Base-by-base conservation (phyloP, 148 eudicot genomes). In the Fagopyrum homotropicum region DNA sequence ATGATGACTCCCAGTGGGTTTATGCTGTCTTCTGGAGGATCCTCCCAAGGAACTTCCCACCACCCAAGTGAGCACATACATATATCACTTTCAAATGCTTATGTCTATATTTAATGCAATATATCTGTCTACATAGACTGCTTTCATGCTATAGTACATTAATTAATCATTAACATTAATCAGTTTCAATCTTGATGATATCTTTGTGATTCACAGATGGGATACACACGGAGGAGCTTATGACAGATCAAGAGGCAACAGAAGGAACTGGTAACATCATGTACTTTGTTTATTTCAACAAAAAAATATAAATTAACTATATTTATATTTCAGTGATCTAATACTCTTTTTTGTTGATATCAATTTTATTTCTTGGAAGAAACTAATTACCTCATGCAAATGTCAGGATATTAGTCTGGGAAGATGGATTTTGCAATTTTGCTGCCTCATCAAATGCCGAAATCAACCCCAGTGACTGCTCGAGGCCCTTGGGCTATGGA, bases 21-120 rank as follows among this genome's bases (percentile, higher is more conserved):
- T 94, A 94, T 90, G 98, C 98, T 72, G 97, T 94, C 75, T 94
- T 94, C 77, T 94, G 98, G 98, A 87, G 98, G 84, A 90, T 94
- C 75, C 88, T 94, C 79, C 98, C 98, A 6, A 80, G 98, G 85
- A 94, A 94, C 75, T 91, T 89, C 79, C 98, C 98, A 64, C 98
- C 98, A 66, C 98, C 98, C 79, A 88, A 91, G 98, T 93, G 75
- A 83, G 54, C 48, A 44, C 8, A 69, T 16, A 6, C 44, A n/a
- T 12, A 7, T 60, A 54, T 54, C 59, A 54, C 59, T 54, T n/a
- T 54, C n/a, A 54, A 11, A 54, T 10, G 59, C 40, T 35, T 35
- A 35, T 35, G 2, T 2, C 40, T 35, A 35, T 35, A 35, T 35
- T 35, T 35, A 35, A 35, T 35, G 40, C 40, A 35, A 35, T 35